Conservation (phyloP, 192 early-diverging fungal genomes). For the Umbelopsis isabellina region DNA sequence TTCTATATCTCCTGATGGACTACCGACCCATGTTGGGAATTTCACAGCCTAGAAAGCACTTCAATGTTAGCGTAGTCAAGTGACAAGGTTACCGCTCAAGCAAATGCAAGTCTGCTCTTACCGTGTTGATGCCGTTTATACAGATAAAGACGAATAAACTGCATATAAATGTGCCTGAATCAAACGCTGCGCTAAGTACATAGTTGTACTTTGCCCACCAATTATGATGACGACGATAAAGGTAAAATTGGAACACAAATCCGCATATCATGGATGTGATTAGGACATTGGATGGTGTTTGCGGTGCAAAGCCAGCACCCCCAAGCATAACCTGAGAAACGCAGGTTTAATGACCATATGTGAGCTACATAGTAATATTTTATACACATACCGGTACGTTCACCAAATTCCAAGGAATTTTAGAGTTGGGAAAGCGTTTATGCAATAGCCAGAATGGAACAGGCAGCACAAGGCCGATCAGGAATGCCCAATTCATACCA, state of each 20-base stretch:
- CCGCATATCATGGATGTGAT: constrained; percentile 51
- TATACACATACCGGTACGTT: constrained; percentile 46
- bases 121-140: constrained; percentile 14
- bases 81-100: background rate
- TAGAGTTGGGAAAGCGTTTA: constrained; percentile 45
- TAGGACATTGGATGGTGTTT: constrained; percentile 42
- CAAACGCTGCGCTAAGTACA: constrained; percentile 59
- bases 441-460: constrained; percentile 56
- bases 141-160: constrained; percentile 5
- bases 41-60: background rate
- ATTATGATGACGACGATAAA: constrained; percentile 36
- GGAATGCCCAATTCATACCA: constrained; percentile 50
- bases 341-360: too few species aligned
- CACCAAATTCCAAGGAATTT: constrained; percentile 36
- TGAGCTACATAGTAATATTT: too few species aligned
- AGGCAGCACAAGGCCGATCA: constrained; percentile 53
- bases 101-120: background rate
- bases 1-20: background rate
- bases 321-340: constrained; percentile 34
- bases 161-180: constrained; percentile 46
- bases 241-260: constrained; percentile 46
- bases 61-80: background rate
- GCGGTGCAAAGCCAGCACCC: constrained; percentile 43
- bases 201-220: constrained; percentile 61
- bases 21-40: constrained; percentile 18